Evolutionary conservation across 2,329 filamentous ascomycete species (phyloP).

Genomic region (Lachnellula hyalina): DNA sequence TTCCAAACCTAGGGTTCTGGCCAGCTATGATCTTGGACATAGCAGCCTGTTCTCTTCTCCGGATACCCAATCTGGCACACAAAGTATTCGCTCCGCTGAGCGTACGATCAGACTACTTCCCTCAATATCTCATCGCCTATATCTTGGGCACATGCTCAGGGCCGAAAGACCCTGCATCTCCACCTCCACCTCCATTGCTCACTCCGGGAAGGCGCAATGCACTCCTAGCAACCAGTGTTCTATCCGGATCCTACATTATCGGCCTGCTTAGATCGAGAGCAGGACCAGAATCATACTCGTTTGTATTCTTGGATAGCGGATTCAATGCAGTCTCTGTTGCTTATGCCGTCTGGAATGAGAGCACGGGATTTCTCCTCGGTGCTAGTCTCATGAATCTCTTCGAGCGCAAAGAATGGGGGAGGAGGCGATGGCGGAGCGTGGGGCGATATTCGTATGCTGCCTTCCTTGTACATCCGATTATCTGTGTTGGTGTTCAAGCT

Average conservation of each 20-base stretch:
- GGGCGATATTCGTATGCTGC: conserved; percentile 9
- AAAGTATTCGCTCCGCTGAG: not conserved
- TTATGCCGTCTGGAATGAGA: conserved; percentile 11
- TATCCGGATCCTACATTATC: not conserved
- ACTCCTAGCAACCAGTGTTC: not conserved
- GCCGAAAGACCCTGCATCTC: not conserved
- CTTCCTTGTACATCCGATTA: conserved; percentile 8
- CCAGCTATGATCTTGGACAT: not conserved
- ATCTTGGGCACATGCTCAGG: not conserved
- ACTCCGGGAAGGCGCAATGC: not conserved
- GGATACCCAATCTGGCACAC: not conserved
- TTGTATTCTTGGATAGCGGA: not conserved
- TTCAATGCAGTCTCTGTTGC: not conserved
- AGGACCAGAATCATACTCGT: not conserved
- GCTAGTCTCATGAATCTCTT: conserved; percentile 4
- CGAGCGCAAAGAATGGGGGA: not conserved
- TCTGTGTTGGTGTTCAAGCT: conserved; percentile 1
- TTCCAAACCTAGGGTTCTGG: not conserved
- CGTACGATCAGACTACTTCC: not conserved
- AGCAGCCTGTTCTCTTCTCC: not conserved
- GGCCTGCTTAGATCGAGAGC: not conserved
- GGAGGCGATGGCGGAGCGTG: conserved; percentile 7
- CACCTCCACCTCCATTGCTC: not conserved
- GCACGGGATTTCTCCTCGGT: conserved; percentile 4
- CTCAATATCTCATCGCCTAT: conserved; percentile 5